A percentile compares a stretch with the other conserved stretches of the same genome.
phyloP scores from a whole-genome alignment of 768 basidiomycete species.

The Fistulinella prunicolor region DNA sequence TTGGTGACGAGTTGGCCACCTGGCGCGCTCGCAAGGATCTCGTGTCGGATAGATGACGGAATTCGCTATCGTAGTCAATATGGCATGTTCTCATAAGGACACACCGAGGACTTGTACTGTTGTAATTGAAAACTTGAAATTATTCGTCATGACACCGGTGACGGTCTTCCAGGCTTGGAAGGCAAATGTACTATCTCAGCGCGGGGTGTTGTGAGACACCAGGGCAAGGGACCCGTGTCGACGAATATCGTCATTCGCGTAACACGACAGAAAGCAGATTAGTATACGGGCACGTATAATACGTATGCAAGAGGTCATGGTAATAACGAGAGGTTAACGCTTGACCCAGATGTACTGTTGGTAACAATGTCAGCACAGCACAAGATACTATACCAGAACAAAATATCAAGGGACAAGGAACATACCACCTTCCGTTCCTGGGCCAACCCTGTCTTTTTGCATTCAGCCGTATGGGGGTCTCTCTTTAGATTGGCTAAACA shows the following conservation, averaged over 20 bases:
- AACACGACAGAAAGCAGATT: neutral
- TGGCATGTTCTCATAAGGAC: too few species aligned
- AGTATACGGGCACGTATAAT: neutral
- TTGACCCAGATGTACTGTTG: conserved; percentile 93
- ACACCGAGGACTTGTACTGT: too few species aligned
- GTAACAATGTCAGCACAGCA: conserved; percentile 5
- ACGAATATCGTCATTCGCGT: neutral
- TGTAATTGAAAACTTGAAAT: neutral
- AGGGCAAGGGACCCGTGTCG: neutral
- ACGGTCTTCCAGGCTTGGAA: too few species aligned
- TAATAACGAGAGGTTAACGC: conserved; percentile 48
- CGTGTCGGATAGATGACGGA: too few species aligned
- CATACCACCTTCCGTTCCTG: conserved; percentile 91
- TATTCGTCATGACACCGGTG: neutral
- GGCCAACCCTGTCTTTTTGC: conserved; percentile 92
- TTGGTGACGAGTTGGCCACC: too few species aligned
- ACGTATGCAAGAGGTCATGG: neutral
- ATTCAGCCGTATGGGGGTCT: conserved; percentile 97
- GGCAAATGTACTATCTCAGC: too few species aligned
- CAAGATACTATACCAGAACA: neutral
- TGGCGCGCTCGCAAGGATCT: too few species aligned
- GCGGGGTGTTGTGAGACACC: neutral
- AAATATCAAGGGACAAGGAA: conserved; percentile 16
- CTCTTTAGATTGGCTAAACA: conserved; percentile 74
- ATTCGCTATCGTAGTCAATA: too few species aligned